Evolutionary conservation across 2,329 filamentous ascomycete species (phyloP).

Genomic region (Colletotrichum phormii): DNA sequence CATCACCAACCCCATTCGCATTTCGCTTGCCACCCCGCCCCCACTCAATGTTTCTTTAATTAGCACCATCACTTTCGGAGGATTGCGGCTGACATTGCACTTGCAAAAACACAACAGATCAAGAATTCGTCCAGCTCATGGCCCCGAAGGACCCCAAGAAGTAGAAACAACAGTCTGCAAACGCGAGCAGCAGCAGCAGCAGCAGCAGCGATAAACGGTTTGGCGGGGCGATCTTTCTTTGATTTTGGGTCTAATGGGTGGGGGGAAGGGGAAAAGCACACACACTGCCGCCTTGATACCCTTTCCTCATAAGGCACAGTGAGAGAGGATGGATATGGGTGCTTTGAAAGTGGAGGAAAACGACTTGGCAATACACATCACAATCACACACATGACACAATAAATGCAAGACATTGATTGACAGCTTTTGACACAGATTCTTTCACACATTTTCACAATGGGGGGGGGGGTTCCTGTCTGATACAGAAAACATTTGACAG

Average conservation of each 20-base stretch:
- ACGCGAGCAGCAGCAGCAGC: not conserved
- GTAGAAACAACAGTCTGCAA: not conserved
- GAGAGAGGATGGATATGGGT: constrained; percentile 1
- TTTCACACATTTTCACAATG: not conserved
- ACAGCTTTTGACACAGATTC: not conserved
- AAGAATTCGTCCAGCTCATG: constrained; percentile 39
- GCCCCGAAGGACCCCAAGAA: constrained; percentile 34
- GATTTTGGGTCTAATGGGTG: not conserved
- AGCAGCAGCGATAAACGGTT: not conserved
- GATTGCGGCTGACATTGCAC: constrained; percentile 24
- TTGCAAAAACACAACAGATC: constrained; percentile 24
- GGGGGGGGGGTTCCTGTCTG: no score
- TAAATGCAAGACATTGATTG: not conserved
- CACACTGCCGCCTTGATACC: constrained; percentile 35
- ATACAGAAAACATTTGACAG: not conserved
- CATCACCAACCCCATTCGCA: constrained; percentile 3
- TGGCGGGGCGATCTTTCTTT: not conserved
- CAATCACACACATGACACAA: constrained; percentile 7
- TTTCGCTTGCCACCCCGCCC: constrained; percentile 25
- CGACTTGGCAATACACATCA: constrained; percentile 6
- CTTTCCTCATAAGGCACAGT: constrained; percentile 30
- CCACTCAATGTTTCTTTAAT: constrained; percentile 18
- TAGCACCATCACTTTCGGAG: constrained; percentile 11
- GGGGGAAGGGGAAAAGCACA: constrained; percentile 16
- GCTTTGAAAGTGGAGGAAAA: not conserved